Evolutionary conservation across 768 basidiomycete genomes (phyloP).

Genomic region (Lactifluus subvellereus): DNA sequence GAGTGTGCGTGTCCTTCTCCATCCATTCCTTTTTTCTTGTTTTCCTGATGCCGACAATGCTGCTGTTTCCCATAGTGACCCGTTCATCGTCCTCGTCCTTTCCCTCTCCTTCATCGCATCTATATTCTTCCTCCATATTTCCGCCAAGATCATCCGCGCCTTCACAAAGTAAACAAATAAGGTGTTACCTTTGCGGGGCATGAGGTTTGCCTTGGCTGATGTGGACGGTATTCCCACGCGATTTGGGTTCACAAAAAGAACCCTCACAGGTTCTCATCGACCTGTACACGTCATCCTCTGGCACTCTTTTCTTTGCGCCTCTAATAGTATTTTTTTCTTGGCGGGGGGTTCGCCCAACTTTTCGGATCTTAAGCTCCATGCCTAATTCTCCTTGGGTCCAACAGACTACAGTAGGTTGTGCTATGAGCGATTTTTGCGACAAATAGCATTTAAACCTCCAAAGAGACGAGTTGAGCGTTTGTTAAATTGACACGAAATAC

Average conservation of each 20-base stretch:
- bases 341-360: background rate
- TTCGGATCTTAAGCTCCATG: background rate
- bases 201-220: background rate
- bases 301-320: background rate
- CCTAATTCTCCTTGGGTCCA: background rate
- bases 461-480: background rate
- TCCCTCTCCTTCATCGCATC: slow-evolving; percentile 96
- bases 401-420: background rate
- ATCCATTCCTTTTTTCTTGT: background rate
- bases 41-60: background rate
- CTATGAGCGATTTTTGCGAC: background rate
- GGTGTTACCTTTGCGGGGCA: background rate
- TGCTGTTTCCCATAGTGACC: slow-evolving; percentile 54
- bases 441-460: slow-evolving; percentile 11
- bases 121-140: slow-evolving; percentile 98
- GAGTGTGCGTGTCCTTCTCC: slow-evolving; percentile 67
- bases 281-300: slow-evolving; percentile 8
- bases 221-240: background rate
- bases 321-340: background rate
- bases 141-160: slow-evolving; percentile 86
- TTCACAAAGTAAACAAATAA: slow-evolving; percentile 44
- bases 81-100: slow-evolving; percentile 92
- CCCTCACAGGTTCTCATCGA: background rate
- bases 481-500: background rate
- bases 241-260: background rate